These are phyloP conservation scores for Trichoderma guizhouense DNA, from an alignment of 2,329 filamentous ascomycete genomes.

Conservation along the genomic window DNA sequence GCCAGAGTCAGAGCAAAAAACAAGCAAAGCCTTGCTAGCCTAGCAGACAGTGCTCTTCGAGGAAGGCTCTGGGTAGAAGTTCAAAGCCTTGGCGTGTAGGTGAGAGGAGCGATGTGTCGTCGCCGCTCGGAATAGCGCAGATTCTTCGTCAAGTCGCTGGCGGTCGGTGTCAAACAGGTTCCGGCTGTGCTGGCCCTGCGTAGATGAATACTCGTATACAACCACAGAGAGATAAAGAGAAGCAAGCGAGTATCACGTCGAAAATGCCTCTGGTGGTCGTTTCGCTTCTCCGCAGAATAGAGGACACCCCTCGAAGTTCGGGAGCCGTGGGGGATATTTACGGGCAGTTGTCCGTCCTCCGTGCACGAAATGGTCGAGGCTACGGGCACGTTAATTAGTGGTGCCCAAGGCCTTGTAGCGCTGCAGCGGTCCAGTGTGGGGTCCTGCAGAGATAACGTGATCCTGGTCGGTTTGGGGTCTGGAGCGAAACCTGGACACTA, in stretches of 20 bases:
- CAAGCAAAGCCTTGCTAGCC: background rate
- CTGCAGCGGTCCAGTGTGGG: slow-evolving; percentile 12
- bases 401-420: slow-evolving; percentile 4
- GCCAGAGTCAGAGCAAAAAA: slow-evolving; percentile 14
- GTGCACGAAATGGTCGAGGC: background rate
- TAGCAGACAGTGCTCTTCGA: background rate
- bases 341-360: background rate
- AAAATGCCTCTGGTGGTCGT: slow-evolving; percentile 15
- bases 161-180: background rate
- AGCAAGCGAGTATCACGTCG: background rate
- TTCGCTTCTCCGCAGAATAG: slow-evolving; percentile 16
- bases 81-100: background rate
- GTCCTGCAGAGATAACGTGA: slow-evolving; percentile 19
- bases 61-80: background rate
- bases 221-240: background rate
- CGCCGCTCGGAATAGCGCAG: background rate
- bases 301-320: slow-evolving; percentile 10
- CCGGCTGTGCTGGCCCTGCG: background rate
- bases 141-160: slow-evolving; percentile 13
- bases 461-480: background rate
- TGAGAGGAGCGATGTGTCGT: background rate
- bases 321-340: slow-evolving; percentile 10
- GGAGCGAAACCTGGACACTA: background rate
- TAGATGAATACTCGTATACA: background rate
- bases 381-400: slow-evolving; percentile 7